A percentile compares a stretch with the other conserved stretches of the same genome.
Conservation (phyloP, 805 yeast genomes). For the Metschnikowia vanudenii region DNA sequence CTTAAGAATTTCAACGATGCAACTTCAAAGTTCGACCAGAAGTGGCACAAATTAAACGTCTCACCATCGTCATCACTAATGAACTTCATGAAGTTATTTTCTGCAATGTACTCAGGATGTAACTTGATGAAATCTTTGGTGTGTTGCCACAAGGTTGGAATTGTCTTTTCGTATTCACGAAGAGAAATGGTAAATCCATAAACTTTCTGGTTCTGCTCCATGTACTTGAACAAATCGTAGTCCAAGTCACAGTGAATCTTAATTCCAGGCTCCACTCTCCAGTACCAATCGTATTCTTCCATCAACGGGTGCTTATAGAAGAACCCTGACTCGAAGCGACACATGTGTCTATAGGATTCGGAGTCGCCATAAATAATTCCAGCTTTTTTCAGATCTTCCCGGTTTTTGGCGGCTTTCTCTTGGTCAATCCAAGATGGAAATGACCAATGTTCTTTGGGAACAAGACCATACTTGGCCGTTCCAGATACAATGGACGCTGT, state of each 20-base stretch:
- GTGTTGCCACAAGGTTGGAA: constrained; percentile 24
- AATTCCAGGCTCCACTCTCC: constrained; percentile 28
- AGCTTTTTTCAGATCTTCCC: constrained; percentile 24
- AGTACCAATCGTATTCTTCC: constrained; percentile 26
- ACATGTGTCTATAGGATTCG: constrained; percentile 21
- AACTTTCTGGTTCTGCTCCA: constrained; percentile 23
- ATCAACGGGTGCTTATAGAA: constrained; percentile 23
- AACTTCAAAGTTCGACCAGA: constrained; percentile 89
- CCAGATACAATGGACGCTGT: constrained; percentile 22
- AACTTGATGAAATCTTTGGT: constrained; percentile 21
- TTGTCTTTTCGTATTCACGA: constrained; percentile 23
- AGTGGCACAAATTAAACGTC: constrained; percentile 78
- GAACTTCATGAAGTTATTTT: constrained; percentile 54
- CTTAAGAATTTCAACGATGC: constrained; percentile 77
- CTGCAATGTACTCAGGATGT: constrained; percentile 18
- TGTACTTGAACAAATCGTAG: constrained; percentile 26
- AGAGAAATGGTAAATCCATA: constrained; percentile 27
- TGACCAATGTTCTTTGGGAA: constrained; percentile 25
- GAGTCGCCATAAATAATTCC: constrained; percentile 31
- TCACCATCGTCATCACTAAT: constrained; percentile 66
- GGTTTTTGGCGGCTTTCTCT: constrained; percentile 27
- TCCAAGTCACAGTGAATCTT: constrained; percentile 25
- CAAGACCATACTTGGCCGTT: constrained; percentile 19
- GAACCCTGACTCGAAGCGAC: constrained; percentile 24
- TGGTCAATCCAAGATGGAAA: constrained; percentile 23